Evolutionary conservation across 1,284 basidiomycete species (phyloP).

Genomic region (Heterobasidion irregulare): DNA sequence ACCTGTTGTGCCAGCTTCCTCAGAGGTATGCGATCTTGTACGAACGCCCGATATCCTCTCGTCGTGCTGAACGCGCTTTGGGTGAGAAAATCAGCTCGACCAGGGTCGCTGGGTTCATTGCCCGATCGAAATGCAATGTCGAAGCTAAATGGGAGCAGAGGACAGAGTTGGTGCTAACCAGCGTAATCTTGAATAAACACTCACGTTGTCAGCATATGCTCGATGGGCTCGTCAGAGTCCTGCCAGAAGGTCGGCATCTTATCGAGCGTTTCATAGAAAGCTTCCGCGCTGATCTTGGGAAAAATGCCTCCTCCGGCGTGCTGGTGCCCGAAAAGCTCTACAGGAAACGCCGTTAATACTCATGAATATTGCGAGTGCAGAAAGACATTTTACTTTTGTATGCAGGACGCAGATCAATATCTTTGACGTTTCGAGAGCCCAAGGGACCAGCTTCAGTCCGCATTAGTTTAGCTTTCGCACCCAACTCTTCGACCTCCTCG

Average conservation of each 20-base stretch:
- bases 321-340: constrained; percentile 24
- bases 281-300: constrained; percentile 25
- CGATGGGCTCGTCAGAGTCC: constrained; percentile 32
- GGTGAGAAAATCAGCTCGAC: constrained; percentile 49
- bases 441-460: constrained; percentile 34
- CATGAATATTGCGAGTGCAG: background rate
- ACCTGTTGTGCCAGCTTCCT: constrained; percentile 31
- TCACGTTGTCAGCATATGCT: constrained; percentile 52
- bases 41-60: constrained; percentile 43
- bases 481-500: constrained; percentile 31
- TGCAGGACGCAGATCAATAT: constrained; percentile 37
- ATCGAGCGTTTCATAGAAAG: constrained; percentile 39
- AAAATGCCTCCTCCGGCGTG: constrained; percentile 18
- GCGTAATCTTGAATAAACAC: background rate
- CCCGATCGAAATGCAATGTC: constrained; percentile 51
- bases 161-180: background rate
- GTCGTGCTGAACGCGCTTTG: constrained; percentile 39
- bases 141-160: constrained; percentile 30
- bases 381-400: constrained; percentile 40
- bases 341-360: background rate
- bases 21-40: constrained; percentile 35
- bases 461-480: constrained; percentile 5
- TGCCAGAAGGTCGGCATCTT: constrained; percentile 50
- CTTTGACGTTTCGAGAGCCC: constrained; percentile 31
- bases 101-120: constrained; percentile 31